phyloP scores from a whole-genome alignment of 2,329 filamentous ascomycete genomes.

The Colletotrichum somersetense region DNA sequence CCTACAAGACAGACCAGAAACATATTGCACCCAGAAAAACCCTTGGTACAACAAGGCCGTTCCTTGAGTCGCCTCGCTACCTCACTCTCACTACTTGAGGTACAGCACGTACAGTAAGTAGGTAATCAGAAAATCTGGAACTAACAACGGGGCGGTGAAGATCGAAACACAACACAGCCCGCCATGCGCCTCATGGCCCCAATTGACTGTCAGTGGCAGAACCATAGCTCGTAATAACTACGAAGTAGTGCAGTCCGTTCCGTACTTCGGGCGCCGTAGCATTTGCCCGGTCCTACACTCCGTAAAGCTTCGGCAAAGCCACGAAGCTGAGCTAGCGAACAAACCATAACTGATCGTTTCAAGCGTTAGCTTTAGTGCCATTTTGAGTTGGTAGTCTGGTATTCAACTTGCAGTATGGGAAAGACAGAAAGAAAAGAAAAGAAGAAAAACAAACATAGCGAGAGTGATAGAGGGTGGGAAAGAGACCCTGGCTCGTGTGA shows the following conservation, averaged over 20 bases:
- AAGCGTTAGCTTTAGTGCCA: constrained; percentile 11
- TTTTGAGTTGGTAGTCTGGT: constrained; percentile 16
- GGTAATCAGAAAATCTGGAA: constrained; percentile 3
- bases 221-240: not conserved
- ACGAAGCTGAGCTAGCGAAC: not conserved
- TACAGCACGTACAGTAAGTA: no score
- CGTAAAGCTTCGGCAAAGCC: constrained; percentile 5
- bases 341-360: constrained; percentile 26
- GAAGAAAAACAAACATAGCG: no score
- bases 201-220: constrained; percentile 36
- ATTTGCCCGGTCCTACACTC: constrained; percentile 14
- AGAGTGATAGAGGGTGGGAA: no score
- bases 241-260: not conserved
- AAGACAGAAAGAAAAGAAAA: not conserved
- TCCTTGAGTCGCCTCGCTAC: constrained; percentile 17
- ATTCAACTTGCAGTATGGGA: constrained; percentile 7
- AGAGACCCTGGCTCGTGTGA: not conserved
- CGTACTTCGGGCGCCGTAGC: constrained; percentile 7
- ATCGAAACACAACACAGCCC: constrained; percentile 34
- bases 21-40: constrained; percentile 18
- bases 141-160: constrained; percentile 15
- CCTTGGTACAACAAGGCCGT: constrained; percentile 24
- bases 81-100: not conserved
- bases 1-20: constrained; percentile 30
- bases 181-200: constrained; percentile 12